These are phyloP conservation scores for Neckera pumila DNA, from an alignment of 225 moss, liverwort and hornwort genomes.

Conservation along the genomic window DNA sequence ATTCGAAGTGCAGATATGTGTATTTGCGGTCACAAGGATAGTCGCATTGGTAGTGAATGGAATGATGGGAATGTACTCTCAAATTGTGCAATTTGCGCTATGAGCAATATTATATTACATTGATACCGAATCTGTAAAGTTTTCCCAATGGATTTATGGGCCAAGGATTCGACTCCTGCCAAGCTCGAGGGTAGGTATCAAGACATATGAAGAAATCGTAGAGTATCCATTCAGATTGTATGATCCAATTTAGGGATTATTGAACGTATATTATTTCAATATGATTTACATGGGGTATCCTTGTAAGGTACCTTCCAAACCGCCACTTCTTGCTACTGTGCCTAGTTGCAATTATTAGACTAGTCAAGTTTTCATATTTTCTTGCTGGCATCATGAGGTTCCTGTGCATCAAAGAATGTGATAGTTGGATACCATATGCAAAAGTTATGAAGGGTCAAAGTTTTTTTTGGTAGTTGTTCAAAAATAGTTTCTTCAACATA, in stretches of 20 bases:
- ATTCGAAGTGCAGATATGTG: neutral
- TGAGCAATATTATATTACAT: neutral
- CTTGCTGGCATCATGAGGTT: too few relatives aligned
- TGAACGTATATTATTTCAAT: neutral
- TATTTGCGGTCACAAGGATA: neutral
- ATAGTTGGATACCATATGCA: too few relatives aligned
- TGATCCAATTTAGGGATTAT: neutral
- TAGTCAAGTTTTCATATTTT: too few relatives aligned
- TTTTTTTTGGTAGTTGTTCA: too few relatives aligned
- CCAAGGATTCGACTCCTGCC: neutral
- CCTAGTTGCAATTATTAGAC: too few relatives aligned
- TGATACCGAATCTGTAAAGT: too few relatives aligned
- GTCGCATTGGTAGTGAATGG: neutral
- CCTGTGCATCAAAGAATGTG: too few relatives aligned
- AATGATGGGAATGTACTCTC: neutral
- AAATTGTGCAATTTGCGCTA: neutral
- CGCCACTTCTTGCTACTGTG: too few relatives aligned
- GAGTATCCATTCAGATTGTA: neutral
- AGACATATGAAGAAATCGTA: neutral
- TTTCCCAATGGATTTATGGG: neutral
- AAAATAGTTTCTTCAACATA: too few relatives aligned
- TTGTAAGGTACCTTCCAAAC: too few relatives aligned
- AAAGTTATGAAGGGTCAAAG: too few relatives aligned
- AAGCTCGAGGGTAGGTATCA: neutral
- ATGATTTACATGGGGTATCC: too few relatives aligned